Evolutionary conservation across 2,329 filamentous ascomycete species (phyloP).

Genomic region (Fusarium azukiicola): DNA sequence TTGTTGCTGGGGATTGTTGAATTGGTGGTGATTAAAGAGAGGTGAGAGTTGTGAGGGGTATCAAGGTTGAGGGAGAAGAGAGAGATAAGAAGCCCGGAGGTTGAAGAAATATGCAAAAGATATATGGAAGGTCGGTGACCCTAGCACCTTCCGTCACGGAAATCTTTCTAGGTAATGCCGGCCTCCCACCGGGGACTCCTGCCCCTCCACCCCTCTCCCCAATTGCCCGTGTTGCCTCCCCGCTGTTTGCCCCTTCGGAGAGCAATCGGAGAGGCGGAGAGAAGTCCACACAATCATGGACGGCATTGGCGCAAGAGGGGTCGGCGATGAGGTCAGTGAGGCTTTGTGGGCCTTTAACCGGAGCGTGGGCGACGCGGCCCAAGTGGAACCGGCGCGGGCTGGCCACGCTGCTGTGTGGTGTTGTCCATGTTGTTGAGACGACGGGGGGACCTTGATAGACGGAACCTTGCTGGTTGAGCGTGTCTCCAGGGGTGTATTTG

Average conservation of each 20-base stretch:
- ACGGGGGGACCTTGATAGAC: slow-evolving; percentile 48
- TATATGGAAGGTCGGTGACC: slow-evolving; percentile 32
- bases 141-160: slow-evolving; percentile 25
- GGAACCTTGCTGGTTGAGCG: slow-evolving; percentile 20
- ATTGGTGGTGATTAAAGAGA: slow-evolving; percentile 19
- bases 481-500: slow-evolving; percentile 35
- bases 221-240: slow-evolving; percentile 26
- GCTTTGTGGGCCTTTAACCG: slow-evolving; percentile 46
- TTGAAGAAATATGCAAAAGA: slow-evolving; percentile 35
- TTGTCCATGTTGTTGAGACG: slow-evolving; percentile 24
- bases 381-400: slow-evolving; percentile 48
- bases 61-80: slow-evolving; percentile 28
- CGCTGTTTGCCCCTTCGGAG: slow-evolving; percentile 44
- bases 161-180: slow-evolving; percentile 25
- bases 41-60: slow-evolving; percentile 19
- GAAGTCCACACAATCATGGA: slow-evolving; percentile 45
- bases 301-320: slow-evolving; percentile 47
- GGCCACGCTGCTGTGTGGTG: slow-evolving; percentile 28
- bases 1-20: slow-evolving; percentile 23
- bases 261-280: slow-evolving; percentile 48
- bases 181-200: slow-evolving; percentile 10
- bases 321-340: slow-evolving; percentile 52
- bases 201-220: slow-evolving; percentile 26
- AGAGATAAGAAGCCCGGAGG: slow-evolving; percentile 5
- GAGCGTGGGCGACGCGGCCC: slow-evolving; percentile 46